These are phyloP conservation scores for Aspergillus brasiliensis DNA, from an alignment of 2,329 filamentous ascomycete genomes.

Conservation along the genomic window DNA sequence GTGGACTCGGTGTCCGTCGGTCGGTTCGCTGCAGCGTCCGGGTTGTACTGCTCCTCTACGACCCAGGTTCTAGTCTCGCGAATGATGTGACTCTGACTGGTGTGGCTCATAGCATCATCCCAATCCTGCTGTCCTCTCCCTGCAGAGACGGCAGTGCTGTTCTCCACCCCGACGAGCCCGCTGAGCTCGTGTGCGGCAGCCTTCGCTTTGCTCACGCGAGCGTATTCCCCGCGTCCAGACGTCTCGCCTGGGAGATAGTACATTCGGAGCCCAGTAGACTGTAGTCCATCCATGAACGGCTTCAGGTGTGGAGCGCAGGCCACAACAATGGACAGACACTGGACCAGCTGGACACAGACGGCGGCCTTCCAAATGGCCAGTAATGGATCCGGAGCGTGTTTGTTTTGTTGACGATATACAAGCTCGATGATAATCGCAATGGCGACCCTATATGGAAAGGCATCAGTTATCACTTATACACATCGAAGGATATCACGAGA, in stretches of 20 bases:
- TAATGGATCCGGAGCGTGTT: neutral
- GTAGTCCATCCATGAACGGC: constrained; percentile 5
- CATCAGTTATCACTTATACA: neutral
- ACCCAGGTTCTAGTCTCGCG: neutral
- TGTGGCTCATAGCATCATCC: neutral
- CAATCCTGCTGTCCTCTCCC: neutral
- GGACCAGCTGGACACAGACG: neutral
- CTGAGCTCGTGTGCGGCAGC: neutral
- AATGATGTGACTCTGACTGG: constrained; percentile 4
- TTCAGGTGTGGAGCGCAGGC: neutral
- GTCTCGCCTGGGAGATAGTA: neutral
- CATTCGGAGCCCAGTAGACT: constrained; percentile 2
- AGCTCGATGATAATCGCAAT: neutral
- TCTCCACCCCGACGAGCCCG: neutral
- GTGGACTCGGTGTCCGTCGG: neutral
- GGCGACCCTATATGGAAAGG: neutral
- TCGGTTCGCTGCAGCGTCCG: neutral
- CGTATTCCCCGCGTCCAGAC: neutral
- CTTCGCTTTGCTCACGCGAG: neutral
- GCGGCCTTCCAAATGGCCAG: neutral
- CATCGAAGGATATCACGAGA: neutral
- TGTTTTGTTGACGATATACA: neutral
- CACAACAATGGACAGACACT: neutral
- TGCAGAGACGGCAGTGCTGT: neutral
- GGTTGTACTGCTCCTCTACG: constrained; percentile 5